Conservation (phyloP, 2,329 filamentous ascomycete species). For the Colletotrichum sp. region DNA sequence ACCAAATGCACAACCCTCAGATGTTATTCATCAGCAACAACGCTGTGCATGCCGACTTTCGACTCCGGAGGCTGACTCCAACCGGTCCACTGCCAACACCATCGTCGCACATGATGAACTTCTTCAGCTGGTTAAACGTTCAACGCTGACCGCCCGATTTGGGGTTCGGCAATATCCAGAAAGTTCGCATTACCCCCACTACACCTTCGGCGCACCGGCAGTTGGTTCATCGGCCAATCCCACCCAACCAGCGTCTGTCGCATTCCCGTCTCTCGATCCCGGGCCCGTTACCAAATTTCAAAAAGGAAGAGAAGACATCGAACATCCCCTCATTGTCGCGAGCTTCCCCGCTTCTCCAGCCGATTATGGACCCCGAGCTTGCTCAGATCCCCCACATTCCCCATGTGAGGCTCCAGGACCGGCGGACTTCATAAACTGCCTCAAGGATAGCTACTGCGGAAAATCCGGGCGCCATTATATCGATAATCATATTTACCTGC, state of each 20-base stretch:
- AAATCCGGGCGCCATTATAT: neutral
- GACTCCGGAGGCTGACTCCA: neutral
- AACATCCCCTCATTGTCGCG: conserved; percentile 10
- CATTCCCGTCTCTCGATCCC: conserved; percentile 12
- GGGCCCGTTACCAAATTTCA: neutral
- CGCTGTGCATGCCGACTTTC: neutral
- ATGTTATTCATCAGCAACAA: neutral
- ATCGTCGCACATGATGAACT: neutral
- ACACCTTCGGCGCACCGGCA: conserved; percentile 2
- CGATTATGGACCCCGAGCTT: conserved; percentile 11
- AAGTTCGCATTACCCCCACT: conserved; percentile 13
- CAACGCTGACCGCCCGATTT: neutral
- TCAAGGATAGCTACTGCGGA: neutral
- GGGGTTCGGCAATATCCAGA: neutral
- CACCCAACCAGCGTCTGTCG: neutral
- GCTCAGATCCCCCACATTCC: conserved; percentile 13
- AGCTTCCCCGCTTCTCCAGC: conserved; percentile 19
- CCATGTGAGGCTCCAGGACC: conserved; percentile 9
- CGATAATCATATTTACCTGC: neutral
- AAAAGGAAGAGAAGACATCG: conserved; percentile 1
- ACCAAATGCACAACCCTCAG: neutral
- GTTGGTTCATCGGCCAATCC: neutral
- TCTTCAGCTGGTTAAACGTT: neutral
- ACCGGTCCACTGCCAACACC: neutral
- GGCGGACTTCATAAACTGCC: conserved; percentile 5